Percentiles rank a stretch among this genome's conserved stretches.
Conservation (phyloP, 2,329 filamentous ascomycete species). For the Chaetomiaceae sp. region DNA sequence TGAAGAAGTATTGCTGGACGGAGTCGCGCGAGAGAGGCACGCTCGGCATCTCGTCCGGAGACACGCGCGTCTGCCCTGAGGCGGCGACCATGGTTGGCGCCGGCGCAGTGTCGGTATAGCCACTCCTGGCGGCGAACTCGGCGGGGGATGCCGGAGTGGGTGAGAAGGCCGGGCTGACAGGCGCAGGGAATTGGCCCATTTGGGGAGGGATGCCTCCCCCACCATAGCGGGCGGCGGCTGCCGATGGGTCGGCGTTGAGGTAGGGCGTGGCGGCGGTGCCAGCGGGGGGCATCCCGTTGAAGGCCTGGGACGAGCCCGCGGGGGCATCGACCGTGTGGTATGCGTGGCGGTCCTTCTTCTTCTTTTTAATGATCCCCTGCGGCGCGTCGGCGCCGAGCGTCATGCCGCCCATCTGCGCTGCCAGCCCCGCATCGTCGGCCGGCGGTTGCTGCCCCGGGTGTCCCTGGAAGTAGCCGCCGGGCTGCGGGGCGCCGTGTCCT, state of each 20-base stretch:
- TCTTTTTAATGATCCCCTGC: constrained; percentile 50
- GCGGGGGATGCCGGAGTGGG: constrained; percentile 38
- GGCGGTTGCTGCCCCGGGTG: constrained; percentile 27
- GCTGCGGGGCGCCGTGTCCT: constrained; percentile 29
- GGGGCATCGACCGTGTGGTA: constrained; percentile 79
- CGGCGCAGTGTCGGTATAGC: constrained; percentile 31
- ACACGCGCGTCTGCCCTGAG: constrained; percentile 67
- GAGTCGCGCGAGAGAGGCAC: constrained; percentile 79
- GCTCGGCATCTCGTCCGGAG: constrained; percentile 88
- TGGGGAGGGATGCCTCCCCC: constrained; percentile 40
- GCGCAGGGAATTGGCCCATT: constrained; percentile 56
- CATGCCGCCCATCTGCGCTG: constrained; percentile 73
- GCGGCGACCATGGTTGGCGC: constrained; percentile 47
- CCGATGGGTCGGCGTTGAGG: constrained; percentile 48
- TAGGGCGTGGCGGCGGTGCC: constrained; percentile 51
- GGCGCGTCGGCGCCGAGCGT: constrained; percentile 48
- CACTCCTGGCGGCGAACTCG: constrained; percentile 41
- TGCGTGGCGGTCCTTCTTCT: constrained; percentile 94
- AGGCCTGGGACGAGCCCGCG: constrained; percentile 59
- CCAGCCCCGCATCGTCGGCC: constrained; percentile 44
- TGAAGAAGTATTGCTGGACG: constrained; percentile 76
- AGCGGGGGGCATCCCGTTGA: constrained; percentile 60
- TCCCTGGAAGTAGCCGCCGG: constrained; percentile 23
- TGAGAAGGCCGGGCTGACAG: constrained; percentile 47
- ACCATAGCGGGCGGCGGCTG: constrained; percentile 40